These are phyloP conservation scores for Colletotrichum coccodes DNA, from an alignment of 2,329 filamentous ascomycete genomes.

Conservation along the genomic window DNA sequence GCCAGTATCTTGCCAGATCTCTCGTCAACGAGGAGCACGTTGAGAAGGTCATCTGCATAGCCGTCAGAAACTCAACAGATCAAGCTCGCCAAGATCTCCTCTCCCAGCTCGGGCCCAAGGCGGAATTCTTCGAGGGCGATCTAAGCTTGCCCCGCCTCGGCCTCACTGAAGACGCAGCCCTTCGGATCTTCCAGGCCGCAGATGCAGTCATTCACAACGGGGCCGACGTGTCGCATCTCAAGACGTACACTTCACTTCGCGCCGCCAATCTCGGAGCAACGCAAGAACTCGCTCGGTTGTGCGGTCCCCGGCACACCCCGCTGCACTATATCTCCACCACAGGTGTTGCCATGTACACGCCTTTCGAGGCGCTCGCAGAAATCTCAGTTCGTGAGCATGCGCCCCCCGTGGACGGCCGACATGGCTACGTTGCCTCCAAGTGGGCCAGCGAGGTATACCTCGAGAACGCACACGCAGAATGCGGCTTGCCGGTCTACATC, in stretches of 20 bases:
- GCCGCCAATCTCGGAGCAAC: slow-evolving; percentile 43
- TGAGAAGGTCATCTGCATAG: slow-evolving; percentile 31
- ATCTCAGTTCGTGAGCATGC: slow-evolving; percentile 21
- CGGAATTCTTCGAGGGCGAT: slow-evolving; percentile 42
- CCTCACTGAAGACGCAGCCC: slow-evolving; percentile 39
- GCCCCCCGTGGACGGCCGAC: slow-evolving; percentile 35
- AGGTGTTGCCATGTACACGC: slow-evolving; percentile 32
- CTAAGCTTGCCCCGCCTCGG: slow-evolving; percentile 48
- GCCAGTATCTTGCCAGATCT: slow-evolving; percentile 30
- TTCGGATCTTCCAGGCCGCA: slow-evolving; percentile 27
- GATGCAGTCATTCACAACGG: slow-evolving; percentile 63
- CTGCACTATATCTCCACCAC: slow-evolving; percentile 51
- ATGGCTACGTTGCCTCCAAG: slow-evolving; percentile 45
- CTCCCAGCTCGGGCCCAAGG: background rate
- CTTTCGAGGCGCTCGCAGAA: slow-evolving; percentile 8
- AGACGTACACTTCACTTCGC: slow-evolving; percentile 42
- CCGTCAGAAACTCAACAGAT: slow-evolving; percentile 2
- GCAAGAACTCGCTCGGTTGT: slow-evolving; percentile 38
- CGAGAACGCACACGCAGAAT: slow-evolving; percentile 34
- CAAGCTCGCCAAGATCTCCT: background rate
- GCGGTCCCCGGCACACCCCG: slow-evolving; percentile 39
- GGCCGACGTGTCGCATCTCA: slow-evolving; percentile 45
- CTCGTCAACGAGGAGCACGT: slow-evolving; percentile 21
- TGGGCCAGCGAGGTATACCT: slow-evolving; percentile 47
- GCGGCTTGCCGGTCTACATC: slow-evolving; percentile 37